Conservation (phyloP, 179 eudicot species). For the Spergularia azorica region DNA sequence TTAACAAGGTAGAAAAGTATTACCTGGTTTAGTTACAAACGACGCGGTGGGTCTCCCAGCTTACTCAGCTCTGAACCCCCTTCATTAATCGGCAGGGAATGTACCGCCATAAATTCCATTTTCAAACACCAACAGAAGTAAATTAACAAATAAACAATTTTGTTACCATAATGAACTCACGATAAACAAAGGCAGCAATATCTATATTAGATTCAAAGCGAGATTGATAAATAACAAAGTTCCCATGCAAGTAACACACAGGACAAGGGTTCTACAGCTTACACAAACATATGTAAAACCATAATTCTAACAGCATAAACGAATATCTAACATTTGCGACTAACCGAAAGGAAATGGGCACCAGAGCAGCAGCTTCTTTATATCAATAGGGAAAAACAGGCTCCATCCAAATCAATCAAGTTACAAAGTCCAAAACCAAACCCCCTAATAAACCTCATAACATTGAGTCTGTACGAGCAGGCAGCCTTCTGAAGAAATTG, state of each 20-base stretch:
- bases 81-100: constrained; percentile 1
- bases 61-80: constrained; percentile 13
- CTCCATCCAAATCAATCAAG: constrained; percentile 15
- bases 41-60: constrained; percentile 16
- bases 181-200: constrained; percentile 4
- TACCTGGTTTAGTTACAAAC: constrained; percentile 29
- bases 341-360: constrained; percentile 25
- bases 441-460: constrained; percentile 30
- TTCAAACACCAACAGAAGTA: constrained; percentile 5
- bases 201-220: constrained; percentile 16
- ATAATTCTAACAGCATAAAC: constrained; percentile 22
- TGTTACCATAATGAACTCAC: neutral
- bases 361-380: constrained; percentile 24
- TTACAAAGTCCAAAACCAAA: constrained; percentile 16
- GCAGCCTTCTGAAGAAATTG: constrained; percentile 77
- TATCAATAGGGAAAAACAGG: constrained; percentile 16
- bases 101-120: constrained; percentile 14
- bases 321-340: constrained; percentile 27
- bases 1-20: neutral
- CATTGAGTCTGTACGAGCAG: constrained; percentile 72
- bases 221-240: constrained; percentile 22
- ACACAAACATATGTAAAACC: constrained; percentile 25
- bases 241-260: constrained; percentile 20
- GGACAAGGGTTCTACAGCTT: constrained; percentile 23
- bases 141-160: neutral